phyloP scores from a whole-genome alignment of 169 alveolate species.

The Cryptosporidium bovis region DNA sequence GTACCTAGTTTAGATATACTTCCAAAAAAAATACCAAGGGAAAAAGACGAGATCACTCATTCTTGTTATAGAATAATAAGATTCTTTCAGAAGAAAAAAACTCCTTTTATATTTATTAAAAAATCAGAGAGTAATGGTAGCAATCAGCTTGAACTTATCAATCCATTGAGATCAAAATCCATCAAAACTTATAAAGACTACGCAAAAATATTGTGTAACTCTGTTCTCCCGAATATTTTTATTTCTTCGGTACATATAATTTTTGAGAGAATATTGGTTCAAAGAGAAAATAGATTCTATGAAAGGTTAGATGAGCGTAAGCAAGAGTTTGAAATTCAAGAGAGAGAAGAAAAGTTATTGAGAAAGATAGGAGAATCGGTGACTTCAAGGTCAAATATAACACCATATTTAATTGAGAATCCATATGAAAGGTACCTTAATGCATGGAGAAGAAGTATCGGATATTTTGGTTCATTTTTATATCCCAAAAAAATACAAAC shows the following conservation, averaged over 20 bases:
- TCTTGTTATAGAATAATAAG: conserved; percentile 50
- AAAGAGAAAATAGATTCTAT: conserved; percentile 32
- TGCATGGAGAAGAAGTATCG: conserved; percentile 73
- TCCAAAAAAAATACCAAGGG: conserved; percentile 45
- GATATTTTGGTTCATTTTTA: conserved; percentile 32
- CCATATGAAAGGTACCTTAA: conserved; percentile 50
- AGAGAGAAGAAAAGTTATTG: conserved; percentile 12
- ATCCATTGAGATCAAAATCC: conserved; percentile 4
- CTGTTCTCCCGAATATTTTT: conserved; percentile 28
- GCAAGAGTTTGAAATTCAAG: conserved; percentile 26
- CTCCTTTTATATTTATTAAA: conserved; percentile 31
- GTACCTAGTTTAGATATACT: conserved; percentile 31
- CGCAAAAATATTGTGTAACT: conserved; percentile 30
- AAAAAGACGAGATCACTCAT: conserved; percentile 14
- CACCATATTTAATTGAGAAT: conserved; percentile 39
- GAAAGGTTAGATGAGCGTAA: conserved; percentile 14
- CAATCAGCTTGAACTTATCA: conserved; percentile 2
- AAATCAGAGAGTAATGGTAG: background rate
- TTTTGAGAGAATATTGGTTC: conserved; percentile 4
- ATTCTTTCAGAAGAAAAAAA: conserved; percentile 36
- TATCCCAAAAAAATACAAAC: conserved; percentile 22
- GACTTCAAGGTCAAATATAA: conserved; percentile 15
- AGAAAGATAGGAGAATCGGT: conserved; percentile 20
- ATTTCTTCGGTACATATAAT: conserved; percentile 14
- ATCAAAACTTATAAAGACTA: conserved; percentile 4